Conservation (phyloP, 495 filamentous ascomycete genomes). For the Aspergillus indologenus region DNA sequence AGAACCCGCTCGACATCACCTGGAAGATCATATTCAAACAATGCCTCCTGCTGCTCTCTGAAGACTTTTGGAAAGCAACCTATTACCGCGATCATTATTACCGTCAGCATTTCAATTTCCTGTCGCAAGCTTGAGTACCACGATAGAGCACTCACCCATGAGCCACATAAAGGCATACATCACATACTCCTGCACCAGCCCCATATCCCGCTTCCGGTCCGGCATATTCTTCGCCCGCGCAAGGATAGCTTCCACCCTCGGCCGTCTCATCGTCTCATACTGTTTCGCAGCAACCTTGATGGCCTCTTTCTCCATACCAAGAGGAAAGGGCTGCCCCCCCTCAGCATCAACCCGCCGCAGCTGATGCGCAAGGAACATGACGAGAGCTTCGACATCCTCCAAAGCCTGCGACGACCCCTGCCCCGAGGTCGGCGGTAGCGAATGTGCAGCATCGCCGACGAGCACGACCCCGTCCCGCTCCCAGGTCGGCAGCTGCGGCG, state of each 20-base stretch:
- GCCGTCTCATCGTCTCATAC: slow-evolving; percentile 30
- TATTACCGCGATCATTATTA: background rate
- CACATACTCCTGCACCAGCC: slow-evolving; percentile 28
- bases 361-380: slow-evolving; percentile 33
- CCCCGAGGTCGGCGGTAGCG: slow-evolving; percentile 44
- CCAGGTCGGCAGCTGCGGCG: slow-evolving; percentile 49
- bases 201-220: slow-evolving; percentile 32
- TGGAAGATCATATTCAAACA: background rate
- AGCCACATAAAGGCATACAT: slow-evolving; percentile 38
- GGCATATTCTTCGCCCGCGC: slow-evolving; percentile 29
- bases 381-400: slow-evolving; percentile 43
- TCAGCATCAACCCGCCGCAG: slow-evolving; percentile 13
- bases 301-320: slow-evolving; percentile 9
- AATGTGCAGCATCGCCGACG: slow-evolving; percentile 46
- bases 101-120: background rate
- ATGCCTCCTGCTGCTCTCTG: background rate
- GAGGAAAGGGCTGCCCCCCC: background rate
- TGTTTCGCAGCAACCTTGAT: slow-evolving; percentile 27
- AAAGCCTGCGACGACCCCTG: slow-evolving; percentile 49
- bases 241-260: slow-evolving; percentile 29
- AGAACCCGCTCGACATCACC: background rate
- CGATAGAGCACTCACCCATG: slow-evolving; percentile 23
- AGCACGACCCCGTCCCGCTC: slow-evolving; percentile 39
- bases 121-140: background rate
- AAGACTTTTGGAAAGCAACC: background rate